Evolutionary conservation across 1,284 basidiomycete genomes (phyloP), one percentile per base, ranked within the genome.

Genomic region (Xanthoconium separans): DNA sequence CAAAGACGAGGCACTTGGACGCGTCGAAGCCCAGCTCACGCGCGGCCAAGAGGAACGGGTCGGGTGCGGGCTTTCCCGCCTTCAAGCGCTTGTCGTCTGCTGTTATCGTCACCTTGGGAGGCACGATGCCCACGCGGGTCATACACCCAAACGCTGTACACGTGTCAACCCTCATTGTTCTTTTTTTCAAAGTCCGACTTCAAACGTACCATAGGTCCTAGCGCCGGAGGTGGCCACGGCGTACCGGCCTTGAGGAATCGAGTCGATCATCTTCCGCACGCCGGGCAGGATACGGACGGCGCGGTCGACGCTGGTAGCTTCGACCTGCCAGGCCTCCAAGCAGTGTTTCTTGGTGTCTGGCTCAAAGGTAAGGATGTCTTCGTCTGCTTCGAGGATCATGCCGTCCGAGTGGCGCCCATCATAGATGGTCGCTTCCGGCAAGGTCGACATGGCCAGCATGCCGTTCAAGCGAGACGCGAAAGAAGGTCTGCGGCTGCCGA

Each of bases 201-300:
- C n/a, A n/a, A 6, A 70, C 78, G 48, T 58, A 81, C 80, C 80
- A 55, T 89, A 89, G 1, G 85, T 89, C 66, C 83, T 85, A 2
- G 89, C 87, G 9, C 87, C 88, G 0, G 85, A 89, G 0, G 89
- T 91, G 3, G 88, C 88, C 24, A 91, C 85, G 11, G 87, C 88
- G 61, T 85, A 91, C 44, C 77, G 77, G 18, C 81, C 86, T 51
- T 76, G 71, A 10, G 89, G 89, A 50, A 91, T 76, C 11, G 84
- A 83, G 51, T 80, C 77, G 58, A 91, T 86, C 74, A 91, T 77
- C 55, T 71, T 73, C 63, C 79, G 78, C 8, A 91, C 89, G 42
- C 89, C 89, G 33, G 89, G 89, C 2, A 91, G 77, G 63, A 90
- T 90, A 53, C 78, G 79, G 34, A 91, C 87, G 8, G 79, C 80